Conservation (phyloP, 176 grass and related monocot genomes). For the Secale cereale region DNA sequence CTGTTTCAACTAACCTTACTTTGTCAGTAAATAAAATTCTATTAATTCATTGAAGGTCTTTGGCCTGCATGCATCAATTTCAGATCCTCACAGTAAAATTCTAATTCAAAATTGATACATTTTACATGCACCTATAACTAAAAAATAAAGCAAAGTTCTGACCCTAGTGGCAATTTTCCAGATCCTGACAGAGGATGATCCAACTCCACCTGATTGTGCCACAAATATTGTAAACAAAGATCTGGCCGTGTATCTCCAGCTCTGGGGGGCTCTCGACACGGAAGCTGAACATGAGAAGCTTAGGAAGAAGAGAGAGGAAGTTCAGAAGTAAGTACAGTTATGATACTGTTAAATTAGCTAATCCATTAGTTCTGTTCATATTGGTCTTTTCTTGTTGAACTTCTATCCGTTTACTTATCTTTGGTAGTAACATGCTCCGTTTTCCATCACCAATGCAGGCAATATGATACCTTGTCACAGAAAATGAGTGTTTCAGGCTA, state of each 20-base stretch:
- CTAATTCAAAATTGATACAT: neutral
- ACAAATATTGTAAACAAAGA: conserved; percentile 64
- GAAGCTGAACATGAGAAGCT: conserved; percentile 64
- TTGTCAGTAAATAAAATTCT: neutral
- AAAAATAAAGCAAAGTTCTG: neutral
- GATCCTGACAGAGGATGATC: conserved; percentile 50
- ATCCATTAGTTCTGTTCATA: neutral
- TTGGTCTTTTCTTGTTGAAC: neutral
- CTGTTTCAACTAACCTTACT: neutral
- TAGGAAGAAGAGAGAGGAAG: conserved; percentile 54
- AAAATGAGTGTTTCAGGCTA: conserved; percentile 51
- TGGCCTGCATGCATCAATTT: no score
- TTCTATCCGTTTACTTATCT: neutral
- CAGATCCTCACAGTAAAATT: neutral
- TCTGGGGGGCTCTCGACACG: conserved; percentile 57
- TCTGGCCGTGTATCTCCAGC: conserved; percentile 79
- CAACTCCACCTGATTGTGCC: conserved; percentile 50
- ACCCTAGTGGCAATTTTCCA: neutral
- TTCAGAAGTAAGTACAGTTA: conserved; percentile 34
- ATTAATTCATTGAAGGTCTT: neutral
- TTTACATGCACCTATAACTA: neutral
- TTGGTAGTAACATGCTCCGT: neutral
- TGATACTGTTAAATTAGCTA: neutral
- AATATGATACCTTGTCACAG: conserved; percentile 37
- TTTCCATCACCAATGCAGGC: conserved; percentile 31